A percentile compares a stretch with the other conserved stretches of the same genome.
These are phyloP conservation scores for Fusarium mundagurra DNA, from an alignment of 2,329 filamentous ascomycete species.

Conservation along the genomic window DNA sequence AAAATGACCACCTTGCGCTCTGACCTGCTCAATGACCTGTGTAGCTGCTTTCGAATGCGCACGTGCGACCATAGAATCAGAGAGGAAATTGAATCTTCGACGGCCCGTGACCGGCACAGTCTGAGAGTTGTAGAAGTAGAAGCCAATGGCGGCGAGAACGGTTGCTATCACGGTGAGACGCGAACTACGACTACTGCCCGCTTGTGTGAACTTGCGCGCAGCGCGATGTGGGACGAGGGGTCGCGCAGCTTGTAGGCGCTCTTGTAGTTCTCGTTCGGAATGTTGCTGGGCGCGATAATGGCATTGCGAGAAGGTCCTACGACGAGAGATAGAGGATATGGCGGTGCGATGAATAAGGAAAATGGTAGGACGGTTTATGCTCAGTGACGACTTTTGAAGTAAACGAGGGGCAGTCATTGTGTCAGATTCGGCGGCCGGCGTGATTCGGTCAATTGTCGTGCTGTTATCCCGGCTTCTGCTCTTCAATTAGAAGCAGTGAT, in stretches of 20 bases:
- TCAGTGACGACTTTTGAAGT: slow-evolving; percentile 11
- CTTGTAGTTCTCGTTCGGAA: slow-evolving; percentile 37
- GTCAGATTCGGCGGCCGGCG: neutral
- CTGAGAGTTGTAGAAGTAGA: slow-evolving; percentile 77
- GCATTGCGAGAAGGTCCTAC: slow-evolving; percentile 40
- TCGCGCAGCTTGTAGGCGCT: slow-evolving; percentile 39
- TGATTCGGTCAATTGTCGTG: neutral
- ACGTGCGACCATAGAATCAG: slow-evolving; percentile 66
- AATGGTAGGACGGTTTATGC: neutral
- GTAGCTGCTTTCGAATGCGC: slow-evolving; percentile 41
- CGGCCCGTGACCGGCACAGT: slow-evolving; percentile 78
- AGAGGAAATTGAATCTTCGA: slow-evolving; percentile 74
- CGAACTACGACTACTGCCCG: slow-evolving; percentile 45
- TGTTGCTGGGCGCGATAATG: slow-evolving; percentile 27
- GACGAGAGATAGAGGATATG: neutral
- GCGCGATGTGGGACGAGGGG: slow-evolving; percentile 46
- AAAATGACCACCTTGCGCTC: slow-evolving; percentile 63
- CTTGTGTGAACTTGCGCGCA: slow-evolving; percentile 41
- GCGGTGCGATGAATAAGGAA: slow-evolving; percentile 6
- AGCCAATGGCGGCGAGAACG: slow-evolving; percentile 57
- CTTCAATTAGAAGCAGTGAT: neutral
- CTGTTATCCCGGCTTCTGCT: neutral
- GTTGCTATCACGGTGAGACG: slow-evolving; percentile 53
- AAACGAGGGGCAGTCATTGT: slow-evolving; percentile 38
- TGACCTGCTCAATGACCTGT: slow-evolving; percentile 62